phyloP scores from a whole-genome alignment of 2,329 filamentous ascomycete species.

The Polychaeton citri region DNA sequence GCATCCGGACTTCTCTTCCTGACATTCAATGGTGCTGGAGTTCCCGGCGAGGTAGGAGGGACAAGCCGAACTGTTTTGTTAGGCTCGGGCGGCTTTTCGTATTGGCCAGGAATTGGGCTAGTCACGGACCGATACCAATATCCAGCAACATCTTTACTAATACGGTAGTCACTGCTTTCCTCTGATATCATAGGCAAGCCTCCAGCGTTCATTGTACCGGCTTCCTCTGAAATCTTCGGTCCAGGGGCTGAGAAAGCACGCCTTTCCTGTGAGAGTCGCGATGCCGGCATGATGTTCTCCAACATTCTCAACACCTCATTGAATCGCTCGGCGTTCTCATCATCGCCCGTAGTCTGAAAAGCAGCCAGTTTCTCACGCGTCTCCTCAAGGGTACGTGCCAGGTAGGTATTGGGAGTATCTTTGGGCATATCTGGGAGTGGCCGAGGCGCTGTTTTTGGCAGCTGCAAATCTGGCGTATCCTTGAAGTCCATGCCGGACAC shows the following conservation, averaged over 20 bases:
- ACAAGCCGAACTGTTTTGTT: conserved; percentile 44
- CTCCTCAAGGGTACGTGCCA: conserved; percentile 43
- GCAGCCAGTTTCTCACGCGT: conserved; percentile 44
- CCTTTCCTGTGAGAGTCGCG: conserved; percentile 14
- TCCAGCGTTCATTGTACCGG: conserved; percentile 10
- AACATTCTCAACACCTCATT: conserved; percentile 43
- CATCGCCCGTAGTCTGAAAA: conserved; percentile 32
- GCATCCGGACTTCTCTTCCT: conserved; percentile 29
- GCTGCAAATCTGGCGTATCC: conserved; percentile 11
- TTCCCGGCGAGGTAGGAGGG: conserved; percentile 35
- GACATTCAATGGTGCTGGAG: conserved; percentile 42
- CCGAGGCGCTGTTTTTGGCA: conserved; percentile 22
- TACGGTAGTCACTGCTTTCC: conserved; percentile 25
- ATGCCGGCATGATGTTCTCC: conserved; percentile 20
- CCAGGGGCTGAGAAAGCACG: conserved; percentile 36
- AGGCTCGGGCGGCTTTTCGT: background rate
- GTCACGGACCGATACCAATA: conserved; percentile 30
- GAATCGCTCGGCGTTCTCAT: conserved; percentile 37
- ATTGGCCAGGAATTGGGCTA: conserved; percentile 23
- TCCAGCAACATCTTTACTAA: conserved; percentile 17
- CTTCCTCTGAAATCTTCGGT: conserved; percentile 15
- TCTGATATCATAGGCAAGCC: conserved; percentile 39
- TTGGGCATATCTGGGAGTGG: conserved; percentile 32
- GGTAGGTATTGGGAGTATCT: conserved; percentile 38
- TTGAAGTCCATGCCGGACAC: conserved; percentile 24